phyloP scores from a whole-genome alignment of 441 rosid genomes.

The Kokia cookei region DNA sequence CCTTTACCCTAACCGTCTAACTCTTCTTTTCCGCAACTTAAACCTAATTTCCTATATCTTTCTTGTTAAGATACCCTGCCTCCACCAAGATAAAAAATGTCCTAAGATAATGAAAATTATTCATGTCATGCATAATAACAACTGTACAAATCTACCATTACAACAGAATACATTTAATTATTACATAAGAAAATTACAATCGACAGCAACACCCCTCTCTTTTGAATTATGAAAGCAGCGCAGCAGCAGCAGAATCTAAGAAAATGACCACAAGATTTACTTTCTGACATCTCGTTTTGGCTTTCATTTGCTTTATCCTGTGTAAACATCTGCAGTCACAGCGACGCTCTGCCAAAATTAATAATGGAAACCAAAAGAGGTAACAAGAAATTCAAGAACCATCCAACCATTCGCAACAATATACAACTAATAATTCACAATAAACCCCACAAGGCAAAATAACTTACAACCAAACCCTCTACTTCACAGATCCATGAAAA shows the following conservation, averaged over 20 bases:
- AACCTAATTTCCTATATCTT: too few species aligned
- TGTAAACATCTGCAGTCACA: neutral
- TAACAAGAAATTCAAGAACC: neutral
- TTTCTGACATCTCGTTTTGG: neutral
- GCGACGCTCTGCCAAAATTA: too few species aligned
- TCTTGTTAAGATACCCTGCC: too few species aligned
- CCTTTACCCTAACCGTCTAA: too few species aligned
- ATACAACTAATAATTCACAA: neutral
- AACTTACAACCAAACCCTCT: too few species aligned
- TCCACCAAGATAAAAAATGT: too few species aligned
- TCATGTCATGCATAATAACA: too few species aligned
- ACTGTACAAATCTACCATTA: too few species aligned
- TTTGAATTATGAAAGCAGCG: neutral
- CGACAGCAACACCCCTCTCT: neutral
- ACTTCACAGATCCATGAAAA: neutral
- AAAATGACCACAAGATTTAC: neutral
- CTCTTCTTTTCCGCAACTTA: too few species aligned
- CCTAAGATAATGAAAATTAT: too few species aligned
- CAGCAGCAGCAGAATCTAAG: neutral
- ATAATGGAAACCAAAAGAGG: neutral
- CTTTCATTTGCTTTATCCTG: neutral
- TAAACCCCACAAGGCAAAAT: neutral
- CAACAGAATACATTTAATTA: too few species aligned
- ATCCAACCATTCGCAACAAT: neutral
- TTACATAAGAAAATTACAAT: neutral